phyloP scores from a whole-genome alignment of 306 rosid genomes.

The Inga leiocalycina region DNA sequence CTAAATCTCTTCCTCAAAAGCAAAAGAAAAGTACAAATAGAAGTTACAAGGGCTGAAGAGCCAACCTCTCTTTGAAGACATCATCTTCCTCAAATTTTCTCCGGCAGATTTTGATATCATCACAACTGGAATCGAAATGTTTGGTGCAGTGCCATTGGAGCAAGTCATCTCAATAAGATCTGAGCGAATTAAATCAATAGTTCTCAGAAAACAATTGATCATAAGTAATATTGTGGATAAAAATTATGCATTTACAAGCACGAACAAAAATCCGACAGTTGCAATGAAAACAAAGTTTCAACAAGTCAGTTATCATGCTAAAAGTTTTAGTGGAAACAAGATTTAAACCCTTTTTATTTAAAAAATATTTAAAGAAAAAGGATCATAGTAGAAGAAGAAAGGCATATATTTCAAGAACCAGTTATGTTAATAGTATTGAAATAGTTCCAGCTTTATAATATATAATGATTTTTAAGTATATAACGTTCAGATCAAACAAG shows the following conservation, averaged over 20 bases:
- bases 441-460: not conserved
- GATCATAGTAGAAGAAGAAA: not conserved
- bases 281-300: slow-evolving; percentile 13
- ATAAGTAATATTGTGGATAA: slow-evolving; percentile 1
- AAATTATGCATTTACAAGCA: not conserved
- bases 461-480: not conserved
- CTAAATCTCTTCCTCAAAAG: slow-evolving; percentile 18
- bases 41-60: slow-evolving; percentile 27
- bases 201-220: slow-evolving; percentile 15
- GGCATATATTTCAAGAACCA: not conserved
- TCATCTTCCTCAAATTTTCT: slow-evolving; percentile 48
- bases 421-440: not conserved
- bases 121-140: slow-evolving; percentile 75
- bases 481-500: slow-evolving; percentile 1
- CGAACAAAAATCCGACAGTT: not conserved
- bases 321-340: not conserved
- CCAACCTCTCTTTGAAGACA: slow-evolving; percentile 62
- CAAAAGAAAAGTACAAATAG: not conserved
- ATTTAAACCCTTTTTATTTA: not conserved
- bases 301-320: not conserved
- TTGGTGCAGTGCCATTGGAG: slow-evolving; percentile 41
- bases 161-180: slow-evolving; percentile 73
- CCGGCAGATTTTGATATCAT: slow-evolving; percentile 64
- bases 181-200: slow-evolving; percentile 34
- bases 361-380: not conserved